Conservation (phyloP, 805 yeast species). For the Clavispora asparagi region DNA sequence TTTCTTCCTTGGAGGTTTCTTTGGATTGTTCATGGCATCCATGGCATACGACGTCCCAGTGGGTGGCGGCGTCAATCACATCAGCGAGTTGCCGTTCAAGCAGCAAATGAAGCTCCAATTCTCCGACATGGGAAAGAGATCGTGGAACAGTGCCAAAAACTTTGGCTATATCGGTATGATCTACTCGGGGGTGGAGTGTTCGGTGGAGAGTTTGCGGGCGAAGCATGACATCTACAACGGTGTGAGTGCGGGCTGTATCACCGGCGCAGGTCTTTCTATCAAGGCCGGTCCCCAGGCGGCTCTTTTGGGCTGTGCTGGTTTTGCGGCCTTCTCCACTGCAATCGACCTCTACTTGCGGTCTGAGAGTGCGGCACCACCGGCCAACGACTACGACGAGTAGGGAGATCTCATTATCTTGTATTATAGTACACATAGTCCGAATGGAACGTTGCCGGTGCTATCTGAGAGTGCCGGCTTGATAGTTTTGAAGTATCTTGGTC, state of each 20-base stretch:
- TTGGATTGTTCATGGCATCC: conserved; percentile 90
- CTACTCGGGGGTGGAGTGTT: conserved; percentile 17
- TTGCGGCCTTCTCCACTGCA: conserved; percentile 91
- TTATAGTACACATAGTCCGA: background rate
- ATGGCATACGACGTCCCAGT: conserved; percentile 78
- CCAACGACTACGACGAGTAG: conserved; percentile 72
- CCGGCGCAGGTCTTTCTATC: conserved; percentile 93
- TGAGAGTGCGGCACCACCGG: conserved; percentile 55
- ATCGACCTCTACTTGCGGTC: conserved; percentile 22
- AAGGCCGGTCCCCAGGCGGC: conserved; percentile 95
- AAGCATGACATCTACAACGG: conserved; percentile 92
- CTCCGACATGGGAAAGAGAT: conserved; percentile 84
- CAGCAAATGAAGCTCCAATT: conserved; percentile 92
- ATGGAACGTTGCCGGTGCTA: background rate
- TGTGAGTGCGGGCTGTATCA: conserved; percentile 87
- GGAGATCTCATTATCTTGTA: conserved; percentile 1
- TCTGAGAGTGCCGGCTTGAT: no score
- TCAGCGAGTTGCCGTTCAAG: conserved; percentile 80
- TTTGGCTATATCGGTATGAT: conserved; percentile 38
- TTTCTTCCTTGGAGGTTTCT: conserved; percentile 89
- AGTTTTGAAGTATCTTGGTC: no score
- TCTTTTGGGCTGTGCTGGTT: conserved; percentile 89
- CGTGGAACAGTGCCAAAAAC: conserved; percentile 87
- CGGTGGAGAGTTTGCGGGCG: conserved; percentile 16
- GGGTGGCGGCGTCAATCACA: conserved; percentile 51